Base-by-base conservation (phyloP, 306 rosid genomes). In the Vachellia pachyceras region DNA sequence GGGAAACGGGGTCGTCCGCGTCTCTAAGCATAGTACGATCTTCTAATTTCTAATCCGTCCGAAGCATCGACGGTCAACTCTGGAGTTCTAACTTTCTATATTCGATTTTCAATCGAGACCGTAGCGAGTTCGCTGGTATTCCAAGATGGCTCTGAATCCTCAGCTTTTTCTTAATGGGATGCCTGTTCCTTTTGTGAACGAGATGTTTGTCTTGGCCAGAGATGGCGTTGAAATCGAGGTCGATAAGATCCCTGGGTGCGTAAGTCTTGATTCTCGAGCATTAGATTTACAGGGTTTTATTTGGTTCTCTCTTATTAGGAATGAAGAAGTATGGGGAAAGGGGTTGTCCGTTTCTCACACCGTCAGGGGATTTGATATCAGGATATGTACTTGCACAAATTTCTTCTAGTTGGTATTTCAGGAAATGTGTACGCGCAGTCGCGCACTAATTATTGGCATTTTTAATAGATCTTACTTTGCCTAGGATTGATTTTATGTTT, bases 191-290 rank as follows among this genome's bases (percentile, higher is more conserved):
- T 95, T 95, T 76, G 79, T 92, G 68, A 88, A 66, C 92, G 98
- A 93, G 92, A 83, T 93, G 84, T 93, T 95, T 50, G 97, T 95
- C n/a, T 73, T 95, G 85, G 91, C 93, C 82, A 86, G 99, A 95
- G 99, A 93, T n/a, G 97, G 94, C 84, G 94, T 95, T 68, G 99
- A 95, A 71, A 91, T 90, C 80, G 97, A 90, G 36, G 76, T 93
- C 82, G 98, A 95, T 78, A 95, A 95, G 92, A 90, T 95, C 80
- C 96, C 99, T n/a, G 96, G 97, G 95, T 91, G 4, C 49, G 87
- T 84, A 40, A 12, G 8, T 55, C 39, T 50, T 55, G n/a, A 73
- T 73, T 47, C 63, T 49, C 0, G 25, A 44, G 23, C 18, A 61
- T 61, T 17, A 37, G 37, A 10, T 36, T 35, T 17, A 7, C 47